These are phyloP conservation scores for Candida lessepsii DNA, from an alignment of 805 yeast species.

Conservation along the genomic window DNA sequence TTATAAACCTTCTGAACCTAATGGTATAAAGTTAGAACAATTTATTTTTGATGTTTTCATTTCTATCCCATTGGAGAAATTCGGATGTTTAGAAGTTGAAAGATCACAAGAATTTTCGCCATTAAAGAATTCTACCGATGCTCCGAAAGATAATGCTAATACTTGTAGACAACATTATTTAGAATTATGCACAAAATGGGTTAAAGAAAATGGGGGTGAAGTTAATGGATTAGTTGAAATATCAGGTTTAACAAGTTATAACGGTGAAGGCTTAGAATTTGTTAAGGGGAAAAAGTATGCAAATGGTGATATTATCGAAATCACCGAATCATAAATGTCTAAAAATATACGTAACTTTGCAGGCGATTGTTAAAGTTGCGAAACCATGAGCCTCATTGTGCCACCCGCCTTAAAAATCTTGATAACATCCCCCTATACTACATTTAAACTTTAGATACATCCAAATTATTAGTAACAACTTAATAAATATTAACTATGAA, in stretches of 20 bases:
- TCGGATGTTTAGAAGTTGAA: constrained; percentile 91
- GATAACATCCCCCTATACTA: no score
- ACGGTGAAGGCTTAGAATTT: constrained; percentile 66
- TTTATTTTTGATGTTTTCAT: constrained; percentile 96
- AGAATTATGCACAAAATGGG: constrained; percentile 72
- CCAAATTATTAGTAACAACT: no score
- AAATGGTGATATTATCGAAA: constrained; percentile 31
- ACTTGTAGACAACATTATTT: constrained; percentile 70
- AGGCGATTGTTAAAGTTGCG: no score
- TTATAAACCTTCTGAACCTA: constrained; percentile 68
- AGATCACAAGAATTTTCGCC: constrained; percentile 89
- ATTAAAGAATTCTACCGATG: constrained; percentile 83
- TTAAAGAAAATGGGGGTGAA: constrained; percentile 64
- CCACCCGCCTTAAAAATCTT: no score
- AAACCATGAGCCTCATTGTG: no score
- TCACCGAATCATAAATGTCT: no score
- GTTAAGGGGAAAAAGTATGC: constrained; percentile 47
- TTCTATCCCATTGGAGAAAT: constrained; percentile 61
- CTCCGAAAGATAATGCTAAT: constrained; percentile 80
- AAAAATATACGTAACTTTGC: no score
- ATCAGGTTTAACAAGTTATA: constrained; percentile 68
- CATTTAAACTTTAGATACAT: no score
- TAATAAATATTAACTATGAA: no score
- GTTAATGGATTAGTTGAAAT: constrained; percentile 67
- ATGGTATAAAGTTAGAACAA: constrained; percentile 94